A percentile compares a stretch with the other conserved stretches of the same genome.
These are phyloP conservation scores for Gnomoniopsis sp. DNA, from an alignment of 2,329 filamentous ascomycete species.

Conservation along the genomic window DNA sequence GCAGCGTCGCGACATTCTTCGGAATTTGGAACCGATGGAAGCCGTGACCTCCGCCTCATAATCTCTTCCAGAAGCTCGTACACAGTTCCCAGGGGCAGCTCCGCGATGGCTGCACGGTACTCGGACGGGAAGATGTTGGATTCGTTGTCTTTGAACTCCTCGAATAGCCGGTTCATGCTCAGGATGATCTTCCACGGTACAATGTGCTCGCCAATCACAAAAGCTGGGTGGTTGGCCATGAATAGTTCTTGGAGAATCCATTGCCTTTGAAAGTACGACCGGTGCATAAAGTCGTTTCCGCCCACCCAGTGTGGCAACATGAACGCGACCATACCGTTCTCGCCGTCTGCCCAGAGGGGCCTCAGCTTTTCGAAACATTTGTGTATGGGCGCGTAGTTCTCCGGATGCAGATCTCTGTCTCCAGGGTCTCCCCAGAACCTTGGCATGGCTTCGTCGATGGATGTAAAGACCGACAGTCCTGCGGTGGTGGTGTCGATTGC, in stretches of 20 bases:
- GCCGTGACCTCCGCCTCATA: not conserved
- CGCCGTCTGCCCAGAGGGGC: slow-evolving; percentile 23
- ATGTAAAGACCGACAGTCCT: not conserved
- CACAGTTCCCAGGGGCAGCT: not conserved
- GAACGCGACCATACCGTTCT: slow-evolving; percentile 18
- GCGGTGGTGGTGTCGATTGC: not conserved
- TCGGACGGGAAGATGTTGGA: not conserved
- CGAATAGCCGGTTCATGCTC: slow-evolving; percentile 30
- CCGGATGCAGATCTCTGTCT: slow-evolving; percentile 28
- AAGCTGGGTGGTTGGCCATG: slow-evolving; percentile 27
- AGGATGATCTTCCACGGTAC: slow-evolving; percentile 33
- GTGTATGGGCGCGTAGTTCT: slow-evolving; percentile 31
- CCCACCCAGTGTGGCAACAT: slow-evolving; percentile 22
- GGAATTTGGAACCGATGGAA: not conserved
- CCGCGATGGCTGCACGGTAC: not conserved
- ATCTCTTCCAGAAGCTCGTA: not conserved
- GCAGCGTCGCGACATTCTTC: not conserved
- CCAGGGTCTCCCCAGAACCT: slow-evolving; percentile 30
- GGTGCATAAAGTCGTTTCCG: slow-evolving; percentile 26
- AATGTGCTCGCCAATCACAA: slow-evolving; percentile 31
- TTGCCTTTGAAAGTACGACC: slow-evolving; percentile 31
- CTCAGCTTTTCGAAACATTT: slow-evolving; percentile 27
- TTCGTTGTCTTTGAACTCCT: slow-evolving; percentile 25
- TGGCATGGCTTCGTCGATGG: slow-evolving; percentile 30
- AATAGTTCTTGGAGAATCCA: slow-evolving; percentile 35